Conservation (phyloP, 306 rosid species). For the Sicyos baderoa region DNA sequence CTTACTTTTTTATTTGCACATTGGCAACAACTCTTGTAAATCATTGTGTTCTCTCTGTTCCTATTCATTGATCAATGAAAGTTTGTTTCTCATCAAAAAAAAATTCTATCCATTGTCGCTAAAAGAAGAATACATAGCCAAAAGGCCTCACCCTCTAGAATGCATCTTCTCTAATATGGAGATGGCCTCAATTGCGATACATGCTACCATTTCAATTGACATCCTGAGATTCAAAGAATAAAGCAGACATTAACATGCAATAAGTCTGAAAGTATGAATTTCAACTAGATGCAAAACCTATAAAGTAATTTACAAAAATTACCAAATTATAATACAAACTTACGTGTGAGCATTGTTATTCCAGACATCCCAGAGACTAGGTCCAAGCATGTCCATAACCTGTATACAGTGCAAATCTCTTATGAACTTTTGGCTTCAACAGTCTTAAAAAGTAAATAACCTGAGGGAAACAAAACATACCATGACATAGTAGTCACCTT, state of each 20-base stretch:
- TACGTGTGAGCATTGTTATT: conserved; percentile 42
- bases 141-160: conserved; percentile 32
- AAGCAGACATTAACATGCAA: background rate
- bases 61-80: too few relatives aligned
- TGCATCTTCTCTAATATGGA: conserved; percentile 50
- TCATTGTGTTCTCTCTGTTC: too few relatives aligned
- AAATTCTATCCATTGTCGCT: background rate
- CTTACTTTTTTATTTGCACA: too few relatives aligned
- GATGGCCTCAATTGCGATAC: conserved; percentile 47
- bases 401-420: conserved; percentile 7
- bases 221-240: conserved; percentile 28
- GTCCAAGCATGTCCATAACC: conserved; percentile 55
- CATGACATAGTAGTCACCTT: conserved; percentile 47
- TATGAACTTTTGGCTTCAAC: background rate
- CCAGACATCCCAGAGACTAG: conserved; percentile 52
- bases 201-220: conserved; percentile 52
- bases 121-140: conserved; percentile 19
- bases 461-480: conserved; percentile 18
- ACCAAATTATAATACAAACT: conserved; percentile 11
- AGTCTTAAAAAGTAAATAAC: background rate
- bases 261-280: background rate
- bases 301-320: background rate
- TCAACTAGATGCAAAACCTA: background rate
- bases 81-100: too few relatives aligned
- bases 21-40: too few relatives aligned